Conservation (phyloP, 768 basidiomycete species). For the Psilocybe tampanensis region DNA sequence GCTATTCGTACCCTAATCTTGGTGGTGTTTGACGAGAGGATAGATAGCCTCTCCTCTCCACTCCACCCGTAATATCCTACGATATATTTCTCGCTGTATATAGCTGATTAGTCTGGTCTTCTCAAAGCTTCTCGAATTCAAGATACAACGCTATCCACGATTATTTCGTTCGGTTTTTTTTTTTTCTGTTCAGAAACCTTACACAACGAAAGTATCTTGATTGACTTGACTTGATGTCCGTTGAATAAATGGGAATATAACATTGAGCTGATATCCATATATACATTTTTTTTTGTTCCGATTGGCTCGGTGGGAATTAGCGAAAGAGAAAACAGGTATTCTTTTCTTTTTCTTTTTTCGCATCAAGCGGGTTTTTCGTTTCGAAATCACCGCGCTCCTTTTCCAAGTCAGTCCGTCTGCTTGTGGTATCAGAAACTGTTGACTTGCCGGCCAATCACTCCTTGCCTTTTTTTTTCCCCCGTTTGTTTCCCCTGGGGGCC, state of each 20-base stretch:
- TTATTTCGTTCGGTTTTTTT: not conserved
- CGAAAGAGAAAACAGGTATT: no score
- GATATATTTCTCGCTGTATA: slow-evolving; percentile 17
- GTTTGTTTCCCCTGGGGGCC: slow-evolving; percentile 36
- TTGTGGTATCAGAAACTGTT: no score
- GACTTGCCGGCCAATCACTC: no score
- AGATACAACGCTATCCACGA: no score
- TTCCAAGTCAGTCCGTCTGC: no score
- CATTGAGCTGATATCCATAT: no score
- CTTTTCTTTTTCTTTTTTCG: slow-evolving; percentile 47
- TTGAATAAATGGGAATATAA: not conserved
- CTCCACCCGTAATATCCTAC: slow-evolving; percentile 23
- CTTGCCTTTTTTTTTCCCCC: no score
- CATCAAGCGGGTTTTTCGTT: slow-evolving; percentile 53
- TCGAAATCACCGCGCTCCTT: slow-evolving; percentile 71
- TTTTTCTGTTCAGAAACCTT: no score
- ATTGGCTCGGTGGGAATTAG: slow-evolving; percentile 66
- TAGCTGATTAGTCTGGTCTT: slow-evolving; percentile 13
- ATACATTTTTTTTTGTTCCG: slow-evolving; percentile 43
- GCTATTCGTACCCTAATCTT: slow-evolving; percentile 39
- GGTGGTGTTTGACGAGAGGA: slow-evolving; percentile 22
- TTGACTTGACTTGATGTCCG: no score
- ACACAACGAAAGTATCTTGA: no score
- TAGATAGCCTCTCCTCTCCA: slow-evolving; percentile 5
- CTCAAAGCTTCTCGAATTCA: no score